Evolutionary conservation across 2,329 filamentous ascomycete genomes (phyloP).

Genomic region (Alternaria consortialis): DNA sequence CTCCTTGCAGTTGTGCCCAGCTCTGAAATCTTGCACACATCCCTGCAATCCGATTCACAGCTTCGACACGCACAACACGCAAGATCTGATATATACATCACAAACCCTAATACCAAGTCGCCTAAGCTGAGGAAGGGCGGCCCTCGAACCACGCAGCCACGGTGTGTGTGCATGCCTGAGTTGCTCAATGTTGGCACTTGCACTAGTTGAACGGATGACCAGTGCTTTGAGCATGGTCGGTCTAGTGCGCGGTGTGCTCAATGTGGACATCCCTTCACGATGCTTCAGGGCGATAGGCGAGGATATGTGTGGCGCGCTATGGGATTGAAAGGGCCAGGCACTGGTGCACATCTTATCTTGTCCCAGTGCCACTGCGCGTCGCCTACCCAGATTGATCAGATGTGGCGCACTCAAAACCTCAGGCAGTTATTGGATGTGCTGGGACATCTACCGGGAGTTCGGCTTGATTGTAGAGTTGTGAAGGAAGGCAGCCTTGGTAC

Average conservation of each 20-base stretch:
- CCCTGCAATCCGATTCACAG: background rate
- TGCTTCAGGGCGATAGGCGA: conserved; percentile 9
- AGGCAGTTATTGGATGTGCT: background rate
- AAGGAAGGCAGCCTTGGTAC: background rate
- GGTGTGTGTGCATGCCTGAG: background rate
- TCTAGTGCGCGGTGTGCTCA: background rate
- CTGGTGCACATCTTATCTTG: background rate
- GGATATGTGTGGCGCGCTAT: conserved; percentile 4
- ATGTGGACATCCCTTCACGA: background rate
- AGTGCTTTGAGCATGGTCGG: conserved; percentile 7
- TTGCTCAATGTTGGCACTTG: conserved; percentile 1
- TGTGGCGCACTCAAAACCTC: background rate
- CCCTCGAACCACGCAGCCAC: background rate
- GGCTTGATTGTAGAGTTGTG: background rate
- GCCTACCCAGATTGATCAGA: conserved; percentile 2
- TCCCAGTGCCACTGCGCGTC: background rate
- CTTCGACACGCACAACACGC: background rate
- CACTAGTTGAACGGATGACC: conserved; percentile 11
- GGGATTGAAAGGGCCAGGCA: conserved; percentile 1
- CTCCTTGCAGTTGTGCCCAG: background rate
- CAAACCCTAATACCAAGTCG: background rate
- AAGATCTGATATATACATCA: background rate
- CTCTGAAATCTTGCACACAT: background rate
- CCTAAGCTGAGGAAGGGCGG: background rate
- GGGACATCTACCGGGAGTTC: background rate